These are phyloP conservation scores for Aplosporella prunicola DNA, from an alignment of 2,329 filamentous ascomycete genomes.

Conservation along the genomic window DNA sequence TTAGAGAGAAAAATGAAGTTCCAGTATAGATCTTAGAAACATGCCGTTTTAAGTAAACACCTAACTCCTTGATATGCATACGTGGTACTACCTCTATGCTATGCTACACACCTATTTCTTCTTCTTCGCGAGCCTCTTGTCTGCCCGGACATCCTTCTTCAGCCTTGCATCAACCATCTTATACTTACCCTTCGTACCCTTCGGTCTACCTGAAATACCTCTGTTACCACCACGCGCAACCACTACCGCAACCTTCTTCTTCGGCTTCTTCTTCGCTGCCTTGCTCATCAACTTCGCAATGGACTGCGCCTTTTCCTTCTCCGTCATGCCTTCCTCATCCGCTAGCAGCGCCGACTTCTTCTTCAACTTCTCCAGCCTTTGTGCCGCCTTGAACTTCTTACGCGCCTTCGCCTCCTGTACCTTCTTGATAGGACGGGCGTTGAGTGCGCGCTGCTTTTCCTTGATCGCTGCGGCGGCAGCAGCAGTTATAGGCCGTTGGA, in stretches of 20 bases:
- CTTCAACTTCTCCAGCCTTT: constrained; percentile 84
- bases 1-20: too few species aligned
- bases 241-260: constrained; percentile 73
- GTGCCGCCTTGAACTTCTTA: constrained; percentile 93
- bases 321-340: constrained; percentile 84
- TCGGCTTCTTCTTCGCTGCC: constrained; percentile 77
- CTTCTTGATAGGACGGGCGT: constrained; percentile 97
- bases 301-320: constrained; percentile 86
- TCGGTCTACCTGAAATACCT: constrained; percentile 76
- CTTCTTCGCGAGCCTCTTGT: constrained; percentile 74
- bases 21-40: too few species aligned
- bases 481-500: constrained; percentile 81
- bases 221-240: constrained; percentile 78
- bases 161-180: constrained; percentile 92
- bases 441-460: constrained; percentile 84
- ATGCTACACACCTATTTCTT: constrained; percentile 41
- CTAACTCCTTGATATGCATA: too few species aligned
- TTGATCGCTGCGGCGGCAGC: constrained; percentile 86
- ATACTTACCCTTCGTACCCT: constrained; percentile 89
- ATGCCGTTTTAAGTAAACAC: too few species aligned
- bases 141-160: constrained; percentile 89
- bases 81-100: too few species aligned
- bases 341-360: constrained; percentile 91
- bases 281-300: constrained; percentile 75
- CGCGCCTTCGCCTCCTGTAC: constrained; percentile 91